Evolutionary conservation across 2,329 filamentous ascomycete species (phyloP), one percentile per base, ranked within the genome.

Genomic region (Cladosporium sp.): DNA sequence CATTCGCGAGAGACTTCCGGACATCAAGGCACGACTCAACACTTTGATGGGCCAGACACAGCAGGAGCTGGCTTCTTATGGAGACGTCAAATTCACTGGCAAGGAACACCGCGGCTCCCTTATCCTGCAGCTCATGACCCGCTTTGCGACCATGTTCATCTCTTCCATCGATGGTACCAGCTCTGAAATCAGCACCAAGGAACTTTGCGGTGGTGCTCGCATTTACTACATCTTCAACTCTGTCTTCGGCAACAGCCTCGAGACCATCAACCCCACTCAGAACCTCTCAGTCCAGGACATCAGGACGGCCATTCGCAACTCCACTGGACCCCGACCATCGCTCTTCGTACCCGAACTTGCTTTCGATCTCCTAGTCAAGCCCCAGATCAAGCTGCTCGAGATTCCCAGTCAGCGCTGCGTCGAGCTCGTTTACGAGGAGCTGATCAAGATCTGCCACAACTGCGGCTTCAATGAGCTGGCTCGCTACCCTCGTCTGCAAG

Each of bases 141-240:
- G 93, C 38, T 98, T 98, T 65, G 93, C 93, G 9, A 93, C 89
- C 3, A 95, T 91, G 0, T 98, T 98, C 72, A 97, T 96, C 66
- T 92, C 93, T 5, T 97, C 93, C 10, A 98, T 98, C 58, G 93
- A 98, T 67, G 93, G 93, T 77, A 98, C 93, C 7, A 97, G 92
- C 4, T 95, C 91, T 11, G 92, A 98, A 68, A 98, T 98, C 57
- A 97, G 93, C 14, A 98, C 93, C 35, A 97, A 98, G 72, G 93
- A 97, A 72, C 82, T 97, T 9, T 95, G 91, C 64, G 91, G 91
- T 66, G 91, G 91, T 67, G 91, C 91, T 43, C 83, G 92, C 55
- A 96, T 97, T 66, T 97, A 97, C 75, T 96, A 97, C 73, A 96
- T 97, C 61, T 97, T 96, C 79, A 97, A 97, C 74, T 95, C 91